Evolutionary conservation across 257 asterid genomes (phyloP).

Genomic region (Nemophila menziesii): DNA sequence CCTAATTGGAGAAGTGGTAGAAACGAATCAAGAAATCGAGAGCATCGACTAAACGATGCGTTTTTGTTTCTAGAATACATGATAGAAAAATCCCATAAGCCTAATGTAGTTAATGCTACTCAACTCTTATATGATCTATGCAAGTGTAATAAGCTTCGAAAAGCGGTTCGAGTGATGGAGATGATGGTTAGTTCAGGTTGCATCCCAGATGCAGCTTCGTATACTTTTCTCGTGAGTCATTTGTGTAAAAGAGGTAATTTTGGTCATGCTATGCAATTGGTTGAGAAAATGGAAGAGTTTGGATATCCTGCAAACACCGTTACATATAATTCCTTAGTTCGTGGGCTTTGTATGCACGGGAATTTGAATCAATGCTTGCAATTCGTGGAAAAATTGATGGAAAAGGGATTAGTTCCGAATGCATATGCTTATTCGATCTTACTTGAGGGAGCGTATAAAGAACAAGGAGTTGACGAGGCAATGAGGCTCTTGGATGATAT

Average conservation of each 20-base stretch:
- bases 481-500: constrained; percentile 55
- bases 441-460: constrained; percentile 87
- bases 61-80: constrained; percentile 62
- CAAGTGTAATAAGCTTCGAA: constrained; percentile 48
- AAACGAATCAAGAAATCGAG: constrained; percentile 45
- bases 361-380: constrained; percentile 48
- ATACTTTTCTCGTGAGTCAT: constrained; percentile 56
- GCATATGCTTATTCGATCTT: constrained; percentile 72
- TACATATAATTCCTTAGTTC: constrained; percentile 61
- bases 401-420: constrained; percentile 72
- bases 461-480: constrained; percentile 76
- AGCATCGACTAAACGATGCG: constrained; percentile 53
- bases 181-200: constrained; percentile 60
- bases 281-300: constrained; percentile 71
- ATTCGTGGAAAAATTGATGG: constrained; percentile 54
- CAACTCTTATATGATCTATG: constrained; percentile 77
- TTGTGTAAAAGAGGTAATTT: constrained; percentile 75
- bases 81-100: constrained; percentile 64
- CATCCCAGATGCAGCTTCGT: constrained; percentile 59
- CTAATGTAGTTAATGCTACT: constrained; percentile 54
- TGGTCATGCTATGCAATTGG: constrained; percentile 86
- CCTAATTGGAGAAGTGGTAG: constrained; percentile 77
- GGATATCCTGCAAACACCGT: constrained; percentile 60
- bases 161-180: constrained; percentile 79
- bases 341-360: constrained; percentile 77